These are phyloP conservation scores for Trypanosoma avium DNA, from an alignment of 208 protist genomes.

Conservation along the genomic window DNA sequence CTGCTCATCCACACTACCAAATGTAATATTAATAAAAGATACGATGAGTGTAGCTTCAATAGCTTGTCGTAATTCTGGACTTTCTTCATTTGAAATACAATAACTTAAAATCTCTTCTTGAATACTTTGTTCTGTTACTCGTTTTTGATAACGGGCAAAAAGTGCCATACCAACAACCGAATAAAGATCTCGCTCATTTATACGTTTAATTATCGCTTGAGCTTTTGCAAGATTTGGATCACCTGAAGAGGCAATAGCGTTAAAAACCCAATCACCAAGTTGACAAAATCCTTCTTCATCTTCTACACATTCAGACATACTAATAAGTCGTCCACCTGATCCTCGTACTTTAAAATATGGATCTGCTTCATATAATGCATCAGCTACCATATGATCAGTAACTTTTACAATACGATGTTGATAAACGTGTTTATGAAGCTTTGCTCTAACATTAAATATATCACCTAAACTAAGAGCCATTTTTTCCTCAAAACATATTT, in stretches of 20 bases:
- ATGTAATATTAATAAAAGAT: slow-evolving; percentile 62
- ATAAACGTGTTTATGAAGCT: slow-evolving; percentile 86
- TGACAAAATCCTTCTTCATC: slow-evolving; percentile 36
- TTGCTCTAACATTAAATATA: slow-evolving; percentile 82
- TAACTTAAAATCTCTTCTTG: slow-evolving; percentile 21
- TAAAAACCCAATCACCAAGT: slow-evolving; percentile 46
- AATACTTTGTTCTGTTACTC: slow-evolving; percentile 27
- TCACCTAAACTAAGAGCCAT: slow-evolving; percentile 80
- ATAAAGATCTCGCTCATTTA: slow-evolving; percentile 79
- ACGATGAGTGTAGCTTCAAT: slow-evolving; percentile 35
- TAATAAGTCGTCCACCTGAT: slow-evolving; percentile 12
- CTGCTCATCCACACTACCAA: slow-evolving; percentile 47
- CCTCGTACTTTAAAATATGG: slow-evolving; percentile 30
- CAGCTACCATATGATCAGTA: slow-evolving; percentile 74
- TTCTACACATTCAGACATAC: slow-evolving; percentile 34
- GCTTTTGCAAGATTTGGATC: slow-evolving; percentile 44
- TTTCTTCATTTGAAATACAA: not conserved
- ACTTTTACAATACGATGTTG: slow-evolving; percentile 73
- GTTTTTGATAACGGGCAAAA: slow-evolving; percentile 23
- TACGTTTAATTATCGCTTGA: slow-evolving; percentile 58
- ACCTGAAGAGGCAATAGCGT: slow-evolving; percentile 48
- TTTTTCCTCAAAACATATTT: slow-evolving; percentile 86
- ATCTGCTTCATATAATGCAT: slow-evolving; percentile 61
- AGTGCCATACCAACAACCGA: slow-evolving; percentile 42
- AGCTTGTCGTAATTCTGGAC: not conserved